Evolutionary conservation across 768 basidiomycete species (phyloP).

Genomic region (Pholiota microspora): DNA sequence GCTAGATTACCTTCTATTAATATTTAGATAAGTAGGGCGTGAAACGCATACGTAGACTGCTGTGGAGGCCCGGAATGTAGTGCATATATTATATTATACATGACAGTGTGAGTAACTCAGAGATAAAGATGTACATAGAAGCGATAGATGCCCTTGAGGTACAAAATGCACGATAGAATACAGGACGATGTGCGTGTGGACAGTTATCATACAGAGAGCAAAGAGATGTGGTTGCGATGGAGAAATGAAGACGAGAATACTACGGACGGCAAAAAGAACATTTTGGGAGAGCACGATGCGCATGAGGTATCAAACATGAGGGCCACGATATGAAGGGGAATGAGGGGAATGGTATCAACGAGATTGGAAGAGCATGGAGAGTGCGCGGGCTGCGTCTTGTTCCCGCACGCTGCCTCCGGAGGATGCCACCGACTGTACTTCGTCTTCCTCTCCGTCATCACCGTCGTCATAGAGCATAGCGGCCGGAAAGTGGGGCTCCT

Average conservation of each 20-base stretch:
- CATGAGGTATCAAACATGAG: not conserved
- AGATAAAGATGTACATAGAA: not conserved
- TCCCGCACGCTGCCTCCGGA: constrained; percentile 15
- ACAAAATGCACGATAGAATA: not conserved
- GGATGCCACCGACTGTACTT: not conserved
- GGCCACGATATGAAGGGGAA: not conserved
- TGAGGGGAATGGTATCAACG: constrained; percentile 15
- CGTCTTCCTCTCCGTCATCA: constrained; percentile 16
- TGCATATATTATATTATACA: not conserved
- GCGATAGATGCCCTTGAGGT: not conserved
- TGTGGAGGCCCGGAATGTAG: not conserved
- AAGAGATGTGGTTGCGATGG: constrained; percentile 1
- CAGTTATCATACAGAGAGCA: not conserved
- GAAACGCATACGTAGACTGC: constrained; percentile 2
- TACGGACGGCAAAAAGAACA: not conserved
- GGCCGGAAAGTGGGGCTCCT: constrained; percentile 29
- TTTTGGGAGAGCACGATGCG: not conserved
- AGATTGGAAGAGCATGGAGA: constrained; percentile 21
- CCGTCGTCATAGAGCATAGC: constrained; percentile 8
- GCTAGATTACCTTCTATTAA: constrained; percentile 6
- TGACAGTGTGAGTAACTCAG: constrained; percentile 1
- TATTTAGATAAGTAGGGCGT: constrained; percentile 1
- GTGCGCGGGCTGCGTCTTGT: constrained; percentile 21
- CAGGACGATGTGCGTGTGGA: not conserved
- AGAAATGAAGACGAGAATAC: constrained; percentile 1